Conservation (phyloP, 257 asterid genomes). For the Solanum rostratum region DNA sequence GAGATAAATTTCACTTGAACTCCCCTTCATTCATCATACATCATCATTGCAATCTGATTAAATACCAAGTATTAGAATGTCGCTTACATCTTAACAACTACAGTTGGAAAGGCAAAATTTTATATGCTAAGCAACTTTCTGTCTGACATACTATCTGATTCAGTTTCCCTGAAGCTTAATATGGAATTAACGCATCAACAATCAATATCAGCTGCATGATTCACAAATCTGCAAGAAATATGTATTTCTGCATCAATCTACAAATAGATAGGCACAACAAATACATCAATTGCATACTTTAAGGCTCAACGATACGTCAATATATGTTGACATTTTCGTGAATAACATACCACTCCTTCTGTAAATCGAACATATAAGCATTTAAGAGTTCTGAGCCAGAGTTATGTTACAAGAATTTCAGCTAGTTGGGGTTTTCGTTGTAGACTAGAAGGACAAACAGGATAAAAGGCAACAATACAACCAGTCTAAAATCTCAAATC, state of each 20-base stretch:
- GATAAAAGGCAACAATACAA: not conserved
- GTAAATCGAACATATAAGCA: not conserved
- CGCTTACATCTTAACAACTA: conserved; percentile 5
- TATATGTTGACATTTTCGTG: not conserved
- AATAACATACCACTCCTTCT: not conserved
- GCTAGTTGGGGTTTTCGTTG: not conserved
- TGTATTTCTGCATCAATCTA: not conserved
- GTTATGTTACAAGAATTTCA: not conserved
- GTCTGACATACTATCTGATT: not conserved
- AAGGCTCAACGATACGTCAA: not conserved
- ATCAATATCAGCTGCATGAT: not conserved
- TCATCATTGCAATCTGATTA: conserved; percentile 52
- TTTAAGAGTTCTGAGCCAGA: not conserved
- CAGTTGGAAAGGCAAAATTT: not conserved
- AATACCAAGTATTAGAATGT: conserved; percentile 34
- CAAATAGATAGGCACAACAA: not conserved
- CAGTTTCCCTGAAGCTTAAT: not conserved
- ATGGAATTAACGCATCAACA: not conserved
- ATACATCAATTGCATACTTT: not conserved
- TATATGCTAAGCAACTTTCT: not conserved
- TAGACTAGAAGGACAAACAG: not conserved
- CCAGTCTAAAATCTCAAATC: not conserved
- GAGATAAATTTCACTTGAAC: conserved; percentile 23
- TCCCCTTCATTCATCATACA: conserved; percentile 54
- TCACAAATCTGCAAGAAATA: conserved; percentile 3